A percentile compares a stretch with the other conserved stretches of the same genome.
Evolutionary conservation across 306 rosid species (phyloP).

Genomic region (Carpinus viminea): DNA sequence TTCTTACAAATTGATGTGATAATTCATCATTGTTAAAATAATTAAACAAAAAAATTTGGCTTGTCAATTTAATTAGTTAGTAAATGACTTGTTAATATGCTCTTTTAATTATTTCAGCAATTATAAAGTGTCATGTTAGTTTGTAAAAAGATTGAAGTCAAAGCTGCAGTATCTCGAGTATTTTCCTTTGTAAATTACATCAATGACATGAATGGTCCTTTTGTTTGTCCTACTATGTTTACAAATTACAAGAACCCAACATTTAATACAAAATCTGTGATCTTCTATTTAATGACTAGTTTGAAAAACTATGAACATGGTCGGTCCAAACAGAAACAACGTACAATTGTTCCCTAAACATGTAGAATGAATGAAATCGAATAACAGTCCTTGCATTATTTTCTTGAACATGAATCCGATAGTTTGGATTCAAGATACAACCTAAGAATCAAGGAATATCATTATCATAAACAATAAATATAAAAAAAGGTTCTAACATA

Average conservation of each 20-base stretch:
- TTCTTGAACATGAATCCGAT: conserved; percentile 28
- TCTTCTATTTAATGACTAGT: conserved; percentile 11
- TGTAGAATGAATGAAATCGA: conserved; percentile 10
- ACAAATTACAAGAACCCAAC: background rate
- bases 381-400: conserved; percentile 6
- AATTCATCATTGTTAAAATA: too few relatives aligned
- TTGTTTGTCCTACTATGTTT: background rate
- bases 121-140: too few relatives aligned
- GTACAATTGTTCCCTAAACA: conserved; percentile 20
- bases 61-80: too few relatives aligned
- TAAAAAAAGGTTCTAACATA: conserved; percentile 31
- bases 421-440: conserved; percentile 26
- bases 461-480: conserved; percentile 7
- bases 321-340: conserved; percentile 14
- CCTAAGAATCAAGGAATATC: conserved; percentile 33
- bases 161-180: too few relatives aligned
- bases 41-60: too few relatives aligned
- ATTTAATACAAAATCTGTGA: conserved; percentile 8
- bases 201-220: background rate
- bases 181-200: too few relatives aligned
- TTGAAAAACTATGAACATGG: conserved; percentile 9
- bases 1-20: too few relatives aligned
- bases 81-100: too few relatives aligned
- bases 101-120: too few relatives aligned
- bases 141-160: too few relatives aligned